Base-by-base conservation (phyloP, 164 flowering plant species). In the Piper longum region DNA sequence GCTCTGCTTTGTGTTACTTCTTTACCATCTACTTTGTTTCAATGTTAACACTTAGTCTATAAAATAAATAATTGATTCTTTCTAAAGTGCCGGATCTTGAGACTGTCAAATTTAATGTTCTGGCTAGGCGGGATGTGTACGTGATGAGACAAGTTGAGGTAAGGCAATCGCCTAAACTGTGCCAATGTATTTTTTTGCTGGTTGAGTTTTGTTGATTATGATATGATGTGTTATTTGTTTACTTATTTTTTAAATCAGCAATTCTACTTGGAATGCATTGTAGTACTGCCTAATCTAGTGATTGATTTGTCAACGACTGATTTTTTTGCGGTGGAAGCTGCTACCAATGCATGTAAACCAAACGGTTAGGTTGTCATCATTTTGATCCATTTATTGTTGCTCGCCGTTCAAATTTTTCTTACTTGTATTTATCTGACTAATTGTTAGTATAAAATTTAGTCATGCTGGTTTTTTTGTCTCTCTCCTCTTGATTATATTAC, bases 81-180 rank as follows among this genome's bases (percentile, higher is more conserved):
- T 2, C 41, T 56, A 45, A 62, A 91, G 96, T 89, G 70, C 98
- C 96, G 18, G 87, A 92, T 73, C 82, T 92, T 60, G 98, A 92
- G 70, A 89, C 89, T 2, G 82, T 88, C 66, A 79, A 80, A 43
- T 92, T 83, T 64, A 81, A 68, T 68, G 85, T 89, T 66, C 66
- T 92, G 73, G 73, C 73, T 17, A 66, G 86, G 67, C 79, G 42
- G 39, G 89, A 85, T 13, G 74, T 69, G 68, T 92, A 83, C 56
- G 96, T 87, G 78, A 92, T 92, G 16, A 76, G 96, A 74, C 82
- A 87, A 79, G 83, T 89, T 11, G 93, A 92, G 93, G 98, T 2
- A 48, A 1, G 52, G 8, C 48, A 44, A 44, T 5, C 11, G 11
- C 52, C 85, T 71, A 41, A 1, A 57, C 4, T 45, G 13, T 36